Evolutionary conservation across 2,329 filamentous ascomycete genomes (phyloP), one percentile per base, ranked within the genome.

Genomic region (Colletotrichum sp.): DNA sequence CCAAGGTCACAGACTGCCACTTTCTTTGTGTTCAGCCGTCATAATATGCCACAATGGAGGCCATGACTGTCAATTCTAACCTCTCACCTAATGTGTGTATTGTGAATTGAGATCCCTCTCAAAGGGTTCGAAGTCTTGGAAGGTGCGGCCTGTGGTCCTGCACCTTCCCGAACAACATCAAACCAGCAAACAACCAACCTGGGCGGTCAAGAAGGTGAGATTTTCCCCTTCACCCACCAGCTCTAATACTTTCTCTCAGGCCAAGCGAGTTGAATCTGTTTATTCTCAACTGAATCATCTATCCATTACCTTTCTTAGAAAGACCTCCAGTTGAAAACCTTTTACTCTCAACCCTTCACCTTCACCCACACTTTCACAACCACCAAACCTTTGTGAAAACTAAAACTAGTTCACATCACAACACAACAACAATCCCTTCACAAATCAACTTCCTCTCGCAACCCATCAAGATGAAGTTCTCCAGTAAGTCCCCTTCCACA

Each of bases 1-100:
- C 0, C n/a, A 5, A 52, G 43, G 43, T 12, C 43, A 52, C 6
- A 21, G 43, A 13, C 10, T 9, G 10, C 6, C 3, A 3, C 10
- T 7, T 52, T 1, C 43, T 52, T 52, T 52, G 6, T 52, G n/a
- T 52, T 21, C 43, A 1, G 7, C n/a, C 10, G 15, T 24, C 43
- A 0, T 0, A 7, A 21, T 13, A 21, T 24, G 6, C n/a, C n/a
- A 52, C 4, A 13, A 52, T 52, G 2, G 4, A 24, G 10, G 0
- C 1, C 43, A 21, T 13, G n/a, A 1, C 3, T 52, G 1, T 21
- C 0, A 1, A 13, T 52, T 0, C n/a, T 7, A 1, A 7, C 12
- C n/a, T 21, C 43, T 52, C n/a, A 52, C 6, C 43, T 52, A 10
- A 21, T 21, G n/a, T 21, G 1, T 24, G 6, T 13, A 21, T 2